Evolutionary conservation across 495 filamentous ascomycete genomes (phyloP).

Genomic region (Daldinia loculata): DNA sequence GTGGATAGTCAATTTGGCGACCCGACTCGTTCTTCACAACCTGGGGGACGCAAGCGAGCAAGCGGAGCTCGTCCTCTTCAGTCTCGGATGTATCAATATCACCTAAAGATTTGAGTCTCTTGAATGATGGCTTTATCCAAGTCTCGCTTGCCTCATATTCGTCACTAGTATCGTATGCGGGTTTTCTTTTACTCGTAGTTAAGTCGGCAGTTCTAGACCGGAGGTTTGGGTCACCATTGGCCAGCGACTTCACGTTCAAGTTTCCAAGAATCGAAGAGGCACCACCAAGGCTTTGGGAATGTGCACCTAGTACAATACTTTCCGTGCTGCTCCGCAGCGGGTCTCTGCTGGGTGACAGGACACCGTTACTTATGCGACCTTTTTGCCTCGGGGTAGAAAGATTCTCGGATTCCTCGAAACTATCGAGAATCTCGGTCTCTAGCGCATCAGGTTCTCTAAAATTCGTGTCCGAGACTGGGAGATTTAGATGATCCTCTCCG

Average conservation of each 20-base stretch:
- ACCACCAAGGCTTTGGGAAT: constrained; percentile 56
- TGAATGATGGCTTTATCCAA: constrained; percentile 51
- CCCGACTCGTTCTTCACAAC: constrained; percentile 47
- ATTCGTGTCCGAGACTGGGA: constrained; percentile 49
- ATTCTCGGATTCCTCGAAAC: constrained; percentile 50
- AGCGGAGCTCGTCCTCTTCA: constrained; percentile 45
- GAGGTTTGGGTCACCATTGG: constrained; percentile 19
- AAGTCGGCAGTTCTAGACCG: constrained; percentile 41
- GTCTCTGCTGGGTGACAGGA: constrained; percentile 35
- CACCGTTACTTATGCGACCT: constrained; percentile 24
- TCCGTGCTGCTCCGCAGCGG: constrained; percentile 49
- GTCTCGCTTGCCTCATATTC: constrained; percentile 41
- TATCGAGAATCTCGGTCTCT: constrained; percentile 53
- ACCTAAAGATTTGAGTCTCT: constrained; percentile 55
- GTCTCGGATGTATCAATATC: constrained; percentile 26
- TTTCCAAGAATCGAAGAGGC: constrained; percentile 54
- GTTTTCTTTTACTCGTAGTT: constrained; percentile 57
- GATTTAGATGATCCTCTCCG: constrained; percentile 53
- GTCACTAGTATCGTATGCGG: constrained; percentile 49
- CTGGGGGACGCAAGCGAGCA: constrained; percentile 51
- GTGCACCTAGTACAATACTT: constrained; percentile 48
- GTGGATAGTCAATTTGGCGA: constrained; percentile 59
- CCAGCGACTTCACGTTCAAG: constrained; percentile 54
- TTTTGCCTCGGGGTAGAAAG: constrained; percentile 49
- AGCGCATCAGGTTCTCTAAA: constrained; percentile 48